Evolutionary conservation across 441 rosid species (phyloP).

Genomic region (Dalechampia spathulata): DNA sequence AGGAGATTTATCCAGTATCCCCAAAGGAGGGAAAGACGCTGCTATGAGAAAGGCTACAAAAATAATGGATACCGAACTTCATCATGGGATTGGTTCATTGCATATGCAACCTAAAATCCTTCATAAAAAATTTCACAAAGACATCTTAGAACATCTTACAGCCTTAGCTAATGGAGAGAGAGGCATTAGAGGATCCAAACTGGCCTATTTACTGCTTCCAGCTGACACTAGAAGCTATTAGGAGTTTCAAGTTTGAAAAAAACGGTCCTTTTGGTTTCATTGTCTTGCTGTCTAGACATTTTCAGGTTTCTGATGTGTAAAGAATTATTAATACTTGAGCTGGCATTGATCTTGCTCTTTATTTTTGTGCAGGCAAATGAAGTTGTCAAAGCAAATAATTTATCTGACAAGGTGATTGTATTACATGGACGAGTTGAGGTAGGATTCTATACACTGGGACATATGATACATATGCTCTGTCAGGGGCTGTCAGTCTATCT

Average conservation of each 20-base stretch:
- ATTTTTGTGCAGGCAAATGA: conserved; percentile 66
- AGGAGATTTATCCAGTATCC: not conserved
- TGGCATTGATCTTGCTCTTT: conserved; percentile 13
- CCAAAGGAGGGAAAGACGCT: not conserved
- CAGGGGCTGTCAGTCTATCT: not conserved
- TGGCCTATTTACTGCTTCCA: not conserved
- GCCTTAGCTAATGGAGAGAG: not conserved
- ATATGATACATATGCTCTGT: conserved; percentile 7
- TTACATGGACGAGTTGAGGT: conserved; percentile 98
- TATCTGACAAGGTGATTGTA: conserved; percentile 74
- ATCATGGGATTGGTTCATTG: not conserved
- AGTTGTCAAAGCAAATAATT: conserved; percentile 91
- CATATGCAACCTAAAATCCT: not conserved
- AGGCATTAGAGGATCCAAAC: not conserved
- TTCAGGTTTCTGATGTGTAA: not conserved
- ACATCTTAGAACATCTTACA: not conserved
- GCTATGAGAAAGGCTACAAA: not conserved
- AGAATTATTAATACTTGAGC: not conserved
- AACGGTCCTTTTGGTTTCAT: not conserved
- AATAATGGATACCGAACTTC: too few relatives aligned
- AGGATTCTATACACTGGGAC: conserved; percentile 17
- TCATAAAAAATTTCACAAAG: not conserved
- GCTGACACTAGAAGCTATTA: not conserved
- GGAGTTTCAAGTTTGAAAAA: not conserved
- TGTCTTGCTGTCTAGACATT: not conserved